Percentiles rank a stretch among this genome's conserved stretches.
Evolutionary conservation across 1,284 basidiomycete genomes (phyloP).

Genomic region (Blastosporella zonata): DNA sequence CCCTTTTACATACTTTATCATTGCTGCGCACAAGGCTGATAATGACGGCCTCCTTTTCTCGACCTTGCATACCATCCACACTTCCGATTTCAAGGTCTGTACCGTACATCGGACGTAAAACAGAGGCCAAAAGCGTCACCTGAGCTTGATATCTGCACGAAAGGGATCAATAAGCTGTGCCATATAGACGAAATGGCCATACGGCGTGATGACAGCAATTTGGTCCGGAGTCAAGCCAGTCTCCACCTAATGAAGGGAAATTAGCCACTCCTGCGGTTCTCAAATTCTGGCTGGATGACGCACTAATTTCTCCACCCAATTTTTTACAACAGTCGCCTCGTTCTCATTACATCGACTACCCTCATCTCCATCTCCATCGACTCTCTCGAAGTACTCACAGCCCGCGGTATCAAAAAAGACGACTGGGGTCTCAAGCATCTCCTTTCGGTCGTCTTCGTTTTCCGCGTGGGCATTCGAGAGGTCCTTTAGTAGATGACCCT

Average conservation of each 20-base stretch:
- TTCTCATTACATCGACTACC: constrained; percentile 92
- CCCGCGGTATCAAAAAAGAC: constrained; percentile 95
- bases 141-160: constrained; percentile 81
- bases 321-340: constrained; percentile 81
- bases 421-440: constrained; percentile 73
- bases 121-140: constrained; percentile 73
- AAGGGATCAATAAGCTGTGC: constrained; percentile 3
- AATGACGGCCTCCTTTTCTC: constrained; percentile 88
- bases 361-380: constrained; percentile 68
- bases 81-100: constrained; percentile 83
- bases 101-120: constrained; percentile 68
- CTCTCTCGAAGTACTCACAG: constrained; percentile 85
- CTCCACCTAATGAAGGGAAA: constrained; percentile 47
- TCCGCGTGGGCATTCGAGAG: constrained; percentile 51
- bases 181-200: constrained; percentile 23
- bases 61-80: constrained; percentile 92
- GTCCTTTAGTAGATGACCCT: constrained; percentile 68
- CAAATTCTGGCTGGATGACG: constrained; percentile 22
- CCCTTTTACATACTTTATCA: constrained; percentile 49
- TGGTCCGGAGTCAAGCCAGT: constrained; percentile 70
- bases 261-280: neutral
- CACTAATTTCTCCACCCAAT: constrained; percentile 80
- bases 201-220: constrained; percentile 92
- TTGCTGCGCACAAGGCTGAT: constrained; percentile 90
- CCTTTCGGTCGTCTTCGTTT: constrained; percentile 62